Conservation (phyloP, 768 basidiomycete species). For the Auriculariales sp. region DNA sequence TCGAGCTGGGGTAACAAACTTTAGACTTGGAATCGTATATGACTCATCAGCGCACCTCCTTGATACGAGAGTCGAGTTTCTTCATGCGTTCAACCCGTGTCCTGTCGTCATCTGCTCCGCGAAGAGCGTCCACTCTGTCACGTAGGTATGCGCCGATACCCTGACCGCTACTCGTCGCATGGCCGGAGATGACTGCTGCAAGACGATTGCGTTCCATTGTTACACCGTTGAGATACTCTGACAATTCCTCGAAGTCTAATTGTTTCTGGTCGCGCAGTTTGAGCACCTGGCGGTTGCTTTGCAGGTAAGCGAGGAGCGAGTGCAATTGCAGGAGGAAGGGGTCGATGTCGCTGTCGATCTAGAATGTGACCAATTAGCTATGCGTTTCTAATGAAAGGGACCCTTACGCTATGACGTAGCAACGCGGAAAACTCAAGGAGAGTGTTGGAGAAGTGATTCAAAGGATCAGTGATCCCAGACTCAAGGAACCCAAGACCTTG, state of each 20-base stretch:
- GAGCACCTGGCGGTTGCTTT: slow-evolving; percentile 85
- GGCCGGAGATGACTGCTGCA: slow-evolving; percentile 79
- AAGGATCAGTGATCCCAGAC: slow-evolving; percentile 93
- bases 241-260: slow-evolving; percentile 94
- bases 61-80: slow-evolving; percentile 86
- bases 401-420: slow-evolving; percentile 62
- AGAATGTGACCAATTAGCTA: slow-evolving; percentile 1
- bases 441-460: slow-evolving; percentile 94
- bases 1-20: slow-evolving; percentile 57
- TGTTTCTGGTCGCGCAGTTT: slow-evolving; percentile 97
- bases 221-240: slow-evolving; percentile 86
- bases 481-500: slow-evolving; percentile 97
- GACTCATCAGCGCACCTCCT: slow-evolving; percentile 50
- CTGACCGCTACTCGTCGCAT: slow-evolving; percentile 69
- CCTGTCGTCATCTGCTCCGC: slow-evolving; percentile 87
- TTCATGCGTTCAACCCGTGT: slow-evolving; percentile 87
- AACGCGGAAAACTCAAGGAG: slow-evolving; percentile 89
- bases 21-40: not conserved
- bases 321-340: slow-evolving; percentile 85
- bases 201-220: slow-evolving; percentile 86
- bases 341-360: slow-evolving; percentile 86
- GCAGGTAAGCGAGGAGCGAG: slow-evolving; percentile 84
- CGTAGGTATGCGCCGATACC: slow-evolving; percentile 82
- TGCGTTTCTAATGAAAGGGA: not conserved
- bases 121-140: slow-evolving; percentile 80